Evolutionary conservation across 2,329 filamentous ascomycete species (phyloP), one percentile per base, ranked within the genome.

Genomic region (Fulvia fulva): DNA sequence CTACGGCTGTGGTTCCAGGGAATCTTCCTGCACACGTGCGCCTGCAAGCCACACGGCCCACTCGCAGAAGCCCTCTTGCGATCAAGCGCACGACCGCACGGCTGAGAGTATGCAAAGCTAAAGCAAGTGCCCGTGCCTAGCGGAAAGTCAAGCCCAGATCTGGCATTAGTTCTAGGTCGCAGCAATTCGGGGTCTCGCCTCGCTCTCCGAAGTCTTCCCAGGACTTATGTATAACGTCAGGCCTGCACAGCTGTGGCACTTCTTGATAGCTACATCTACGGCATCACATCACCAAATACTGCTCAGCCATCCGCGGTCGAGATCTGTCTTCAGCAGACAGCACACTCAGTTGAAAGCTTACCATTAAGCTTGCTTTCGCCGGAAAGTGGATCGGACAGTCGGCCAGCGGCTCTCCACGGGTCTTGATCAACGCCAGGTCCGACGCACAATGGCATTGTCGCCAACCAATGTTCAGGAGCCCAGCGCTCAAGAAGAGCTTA

Each of bases 401-500:
- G 51, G 51, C 22, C 41, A 11, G 52, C 55, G 47, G 55, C 37
- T 57, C 55, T 46, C 47, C 55, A 41, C 26, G 22, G 41, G 25
- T n/a, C 46, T n/a, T 11, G 28, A 32, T 32, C 28, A 12, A 32
- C 28, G 28, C 28, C 28, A 32, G 28, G 28, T 32, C 28, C 37
- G 51, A 25, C 55, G 51, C 55, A 55, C 54, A 51, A 67, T 65
- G 61, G 57, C 60, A 52, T 41, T 56, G 22, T 64, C 62, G 34
- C 53, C 62, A 34, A 65, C 56, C 57, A 59, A 57, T 58, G 74
- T 76, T 43, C 55, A 55, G 34, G 53, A 62, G 73, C 71, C 76
- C 53, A 68, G 71, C 53, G 72, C 76, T 56, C 76, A 73, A 60
- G 65, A 73, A 44, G 77, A 79, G 65, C 72, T 81, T 45, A 74